These are phyloP conservation scores for Solanum virginianum DNA, from an alignment of 257 asterid genomes.

Conservation along the genomic window DNA sequence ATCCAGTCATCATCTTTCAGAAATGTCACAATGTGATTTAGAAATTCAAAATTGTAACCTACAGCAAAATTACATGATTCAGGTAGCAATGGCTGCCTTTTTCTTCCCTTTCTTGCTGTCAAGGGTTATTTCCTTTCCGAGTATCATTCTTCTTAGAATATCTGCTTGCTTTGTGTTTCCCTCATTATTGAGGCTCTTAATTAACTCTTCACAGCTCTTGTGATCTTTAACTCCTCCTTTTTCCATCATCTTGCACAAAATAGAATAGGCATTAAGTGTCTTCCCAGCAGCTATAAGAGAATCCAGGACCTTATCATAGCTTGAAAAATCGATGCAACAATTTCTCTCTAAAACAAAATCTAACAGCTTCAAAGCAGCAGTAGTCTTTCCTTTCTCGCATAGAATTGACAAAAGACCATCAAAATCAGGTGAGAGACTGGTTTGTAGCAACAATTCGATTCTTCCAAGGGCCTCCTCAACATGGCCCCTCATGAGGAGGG, in stretches of 20 bases:
- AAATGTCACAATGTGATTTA: background rate
- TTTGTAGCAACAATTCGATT: slow-evolving; percentile 65
- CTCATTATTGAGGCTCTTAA: slow-evolving; percentile 64
- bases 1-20: background rate
- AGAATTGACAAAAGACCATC: slow-evolving; percentile 44
- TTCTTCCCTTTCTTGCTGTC: slow-evolving; percentile 55
- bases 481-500: slow-evolving; percentile 79
- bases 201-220: slow-evolving; percentile 58
- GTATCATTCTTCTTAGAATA: slow-evolving; percentile 56
- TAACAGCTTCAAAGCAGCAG: slow-evolving; percentile 67
- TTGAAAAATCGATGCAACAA: slow-evolving; percentile 25
- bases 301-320: slow-evolving; percentile 84
- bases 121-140: slow-evolving; percentile 18
- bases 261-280: slow-evolving; percentile 81
- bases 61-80: background rate
- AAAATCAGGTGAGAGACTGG: slow-evolving; percentile 50
- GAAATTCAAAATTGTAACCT: slow-evolving; percentile 14
- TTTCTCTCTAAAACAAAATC: slow-evolving; percentile 68
- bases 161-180: slow-evolving; percentile 93
- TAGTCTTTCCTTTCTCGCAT: slow-evolving; percentile 66
- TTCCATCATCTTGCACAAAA: slow-evolving; percentile 60
- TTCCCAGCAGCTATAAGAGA: slow-evolving; percentile 67
- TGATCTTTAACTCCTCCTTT: slow-evolving; percentile 61
- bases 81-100: slow-evolving; percentile 18
- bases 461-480: slow-evolving; percentile 93